Conservation (phyloP, 2,329 filamentous ascomycete species). For the Furcasterigmium sp. region DNA sequence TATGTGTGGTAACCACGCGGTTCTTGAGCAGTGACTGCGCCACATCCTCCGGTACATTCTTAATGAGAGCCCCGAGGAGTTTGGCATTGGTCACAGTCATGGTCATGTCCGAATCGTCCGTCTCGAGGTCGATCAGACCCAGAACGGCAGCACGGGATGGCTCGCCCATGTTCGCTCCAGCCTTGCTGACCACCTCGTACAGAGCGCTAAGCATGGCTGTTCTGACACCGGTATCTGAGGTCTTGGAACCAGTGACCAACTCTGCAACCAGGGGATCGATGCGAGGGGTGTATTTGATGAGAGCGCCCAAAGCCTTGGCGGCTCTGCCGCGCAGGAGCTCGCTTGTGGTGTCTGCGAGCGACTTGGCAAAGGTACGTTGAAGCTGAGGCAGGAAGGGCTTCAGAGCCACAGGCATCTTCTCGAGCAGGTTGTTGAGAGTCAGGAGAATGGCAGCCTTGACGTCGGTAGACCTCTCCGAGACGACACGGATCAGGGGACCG, state of each 20-base stretch:
- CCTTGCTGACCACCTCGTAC: conserved; percentile 94
- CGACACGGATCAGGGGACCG: conserved; percentile 92
- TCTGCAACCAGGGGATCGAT: conserved; percentile 92
- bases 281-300: conserved; percentile 92
- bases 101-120: conserved; percentile 65
- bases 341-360: conserved; percentile 86
- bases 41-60: conserved; percentile 71
- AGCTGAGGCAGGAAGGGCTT: conserved; percentile 97
- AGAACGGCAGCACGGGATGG: conserved; percentile 81
- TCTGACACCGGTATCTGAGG: conserved; percentile 76
- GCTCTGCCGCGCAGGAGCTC: conserved; percentile 82
- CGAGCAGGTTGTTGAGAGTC: conserved; percentile 88
- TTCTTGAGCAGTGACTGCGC: conserved; percentile 57
- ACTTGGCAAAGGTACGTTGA: conserved; percentile 94
- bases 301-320: conserved; percentile 86
- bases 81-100: conserved; percentile 90
- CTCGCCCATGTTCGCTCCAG: conserved; percentile 91
- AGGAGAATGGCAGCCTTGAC: conserved; percentile 93
- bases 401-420: conserved; percentile 92
- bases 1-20: conserved; percentile 72
- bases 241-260: conserved; percentile 93
- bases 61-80: conserved; percentile 82
- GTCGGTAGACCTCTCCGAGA: conserved; percentile 92
- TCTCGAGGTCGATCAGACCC: conserved; percentile 79
- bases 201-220: conserved; percentile 96